These are phyloP conservation scores for Calonectria henricotiae DNA, from an alignment of 2,329 filamentous ascomycete species.

Conservation along the genomic window DNA sequence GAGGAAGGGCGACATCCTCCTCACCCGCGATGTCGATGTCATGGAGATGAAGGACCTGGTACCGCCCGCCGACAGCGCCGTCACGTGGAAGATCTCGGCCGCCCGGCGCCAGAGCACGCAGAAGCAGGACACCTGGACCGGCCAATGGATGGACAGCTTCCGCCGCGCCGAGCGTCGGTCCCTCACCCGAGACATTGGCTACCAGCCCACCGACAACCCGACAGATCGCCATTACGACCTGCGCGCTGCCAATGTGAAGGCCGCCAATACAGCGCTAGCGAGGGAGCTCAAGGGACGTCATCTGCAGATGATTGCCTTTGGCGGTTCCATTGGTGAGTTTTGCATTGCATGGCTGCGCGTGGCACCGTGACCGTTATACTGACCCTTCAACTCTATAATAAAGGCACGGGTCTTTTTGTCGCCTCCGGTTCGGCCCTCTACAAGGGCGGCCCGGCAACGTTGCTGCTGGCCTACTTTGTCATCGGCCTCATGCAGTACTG, in stretches of 20 bases:
- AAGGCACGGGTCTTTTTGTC: slow-evolving; percentile 87
- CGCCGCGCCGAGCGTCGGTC: slow-evolving; percentile 38
- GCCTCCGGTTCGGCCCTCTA: slow-evolving; percentile 82
- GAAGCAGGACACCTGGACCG: slow-evolving; percentile 1
- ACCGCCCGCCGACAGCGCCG: neutral
- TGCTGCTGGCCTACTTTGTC: slow-evolving; percentile 83
- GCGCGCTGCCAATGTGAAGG: slow-evolving; percentile 77
- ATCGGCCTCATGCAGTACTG: slow-evolving; percentile 92
- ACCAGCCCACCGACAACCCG: slow-evolving; percentile 41
- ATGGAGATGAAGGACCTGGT: slow-evolving; percentile 37
- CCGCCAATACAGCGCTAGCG: slow-evolving; percentile 82
- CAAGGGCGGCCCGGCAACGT: slow-evolving; percentile 83
- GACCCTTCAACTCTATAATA: slow-evolving; percentile 51
- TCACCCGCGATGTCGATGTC: slow-evolving; percentile 36
- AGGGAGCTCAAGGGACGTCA: slow-evolving; percentile 87
- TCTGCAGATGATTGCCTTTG: slow-evolving; percentile 98
- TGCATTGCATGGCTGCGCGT: slow-evolving; percentile 79
- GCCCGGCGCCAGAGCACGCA: slow-evolving; percentile 24
- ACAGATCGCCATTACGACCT: slow-evolving; percentile 69
- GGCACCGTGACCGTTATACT: slow-evolving; percentile 76
- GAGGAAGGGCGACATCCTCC: slow-evolving; percentile 36
- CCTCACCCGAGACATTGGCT: slow-evolving; percentile 45
- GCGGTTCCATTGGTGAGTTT: slow-evolving; percentile 83
- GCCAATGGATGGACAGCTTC: slow-evolving; percentile 41
- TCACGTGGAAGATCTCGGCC: slow-evolving; percentile 34